phyloP scores from a whole-genome alignment of 2,329 filamentous ascomycete genomes.

The Sporothrix schenckii region DNA sequence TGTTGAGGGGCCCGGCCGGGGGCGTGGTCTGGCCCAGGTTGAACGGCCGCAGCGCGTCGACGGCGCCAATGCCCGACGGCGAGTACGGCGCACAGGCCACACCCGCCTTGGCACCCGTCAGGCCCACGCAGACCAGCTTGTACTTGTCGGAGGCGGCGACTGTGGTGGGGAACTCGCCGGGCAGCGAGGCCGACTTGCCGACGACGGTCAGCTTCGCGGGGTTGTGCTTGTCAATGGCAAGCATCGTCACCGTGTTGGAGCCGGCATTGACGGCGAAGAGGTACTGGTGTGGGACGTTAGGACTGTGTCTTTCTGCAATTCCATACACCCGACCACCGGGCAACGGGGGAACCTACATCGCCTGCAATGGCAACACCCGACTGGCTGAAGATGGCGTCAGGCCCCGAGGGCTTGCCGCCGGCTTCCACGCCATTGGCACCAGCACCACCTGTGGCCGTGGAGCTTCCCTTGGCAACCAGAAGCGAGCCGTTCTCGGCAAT shows the following conservation, averaged over 20 bases:
- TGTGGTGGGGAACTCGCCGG: conserved; percentile 58
- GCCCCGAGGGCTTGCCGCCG: neutral
- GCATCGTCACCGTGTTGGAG: conserved; percentile 55
- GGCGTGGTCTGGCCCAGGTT: conserved; percentile 60
- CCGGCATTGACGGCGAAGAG: conserved; percentile 61
- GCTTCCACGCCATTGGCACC: conserved; percentile 2
- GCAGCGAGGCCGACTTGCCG: conserved; percentile 48
- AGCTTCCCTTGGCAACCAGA: conserved; percentile 2
- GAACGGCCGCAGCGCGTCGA: conserved; percentile 53
- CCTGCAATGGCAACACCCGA: conserved; percentile 37
- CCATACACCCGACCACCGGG: too few relatives aligned
- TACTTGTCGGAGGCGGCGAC: conserved; percentile 52
- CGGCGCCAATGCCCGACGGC: conserved; percentile 44
- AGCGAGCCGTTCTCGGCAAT: conserved; percentile 26
- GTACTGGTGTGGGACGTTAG: conserved; percentile 42
- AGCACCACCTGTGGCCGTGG: conserved; percentile 23
- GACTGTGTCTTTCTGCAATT: too few relatives aligned
- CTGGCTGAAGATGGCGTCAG: conserved; percentile 31
- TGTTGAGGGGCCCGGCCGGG: conserved; percentile 60
- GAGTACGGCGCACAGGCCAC: conserved; percentile 51
- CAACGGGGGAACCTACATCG: neutral
- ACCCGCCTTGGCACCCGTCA: conserved; percentile 50
- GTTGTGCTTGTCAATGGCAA: conserved; percentile 48
- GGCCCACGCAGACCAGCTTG: conserved; percentile 52
- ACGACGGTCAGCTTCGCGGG: conserved; percentile 51